A percentile compares a stretch with the other conserved stretches of the same genome.
Conservation (phyloP, 2,329 filamentous ascomycete species). For the Apiospora arundinis region DNA sequence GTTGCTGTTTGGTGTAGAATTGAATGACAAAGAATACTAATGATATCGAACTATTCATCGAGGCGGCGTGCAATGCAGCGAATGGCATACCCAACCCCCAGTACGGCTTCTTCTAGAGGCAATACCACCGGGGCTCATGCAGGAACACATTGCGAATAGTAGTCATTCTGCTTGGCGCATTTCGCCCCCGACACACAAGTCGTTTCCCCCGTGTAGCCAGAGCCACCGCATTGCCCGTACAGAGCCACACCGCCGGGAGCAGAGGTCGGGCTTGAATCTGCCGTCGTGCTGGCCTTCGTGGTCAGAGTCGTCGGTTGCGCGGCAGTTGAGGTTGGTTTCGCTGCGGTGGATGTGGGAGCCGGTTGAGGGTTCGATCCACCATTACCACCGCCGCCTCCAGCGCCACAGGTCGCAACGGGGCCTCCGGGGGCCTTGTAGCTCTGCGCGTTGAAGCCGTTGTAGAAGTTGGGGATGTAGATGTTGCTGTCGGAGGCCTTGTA, state of each 20-base stretch:
- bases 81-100: too few species aligned
- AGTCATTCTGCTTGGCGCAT: conserved; percentile 11
- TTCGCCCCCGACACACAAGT: conserved; percentile 2
- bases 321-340: not conserved
- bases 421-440: conserved; percentile 40
- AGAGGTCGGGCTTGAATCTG: not conserved
- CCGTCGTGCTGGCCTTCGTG: not conserved
- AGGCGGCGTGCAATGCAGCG: not conserved
- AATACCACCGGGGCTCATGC: not conserved
- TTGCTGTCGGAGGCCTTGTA: conserved; percentile 38
- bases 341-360: not conserved
- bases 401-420: conserved; percentile 29
- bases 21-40: not conserved
- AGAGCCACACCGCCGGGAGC: not conserved
- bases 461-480: conserved; percentile 39
- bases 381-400: not conserved
- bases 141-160: conserved; percentile 9
- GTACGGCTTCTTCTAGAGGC: not conserved
- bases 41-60: not conserved
- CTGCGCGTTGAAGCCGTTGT: conserved; percentile 41
- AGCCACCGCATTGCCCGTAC: conserved; percentile 18
- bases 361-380: conserved; percentile 6
- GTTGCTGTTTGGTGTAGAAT: not conserved
- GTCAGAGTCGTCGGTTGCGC: not conserved
- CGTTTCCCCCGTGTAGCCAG: conserved; percentile 7